A percentile compares a stretch with the other conserved stretches of the same genome.
Evolutionary conservation across 768 basidiomycete genomes (phyloP).

Genomic region (Ramaria sp.): DNA sequence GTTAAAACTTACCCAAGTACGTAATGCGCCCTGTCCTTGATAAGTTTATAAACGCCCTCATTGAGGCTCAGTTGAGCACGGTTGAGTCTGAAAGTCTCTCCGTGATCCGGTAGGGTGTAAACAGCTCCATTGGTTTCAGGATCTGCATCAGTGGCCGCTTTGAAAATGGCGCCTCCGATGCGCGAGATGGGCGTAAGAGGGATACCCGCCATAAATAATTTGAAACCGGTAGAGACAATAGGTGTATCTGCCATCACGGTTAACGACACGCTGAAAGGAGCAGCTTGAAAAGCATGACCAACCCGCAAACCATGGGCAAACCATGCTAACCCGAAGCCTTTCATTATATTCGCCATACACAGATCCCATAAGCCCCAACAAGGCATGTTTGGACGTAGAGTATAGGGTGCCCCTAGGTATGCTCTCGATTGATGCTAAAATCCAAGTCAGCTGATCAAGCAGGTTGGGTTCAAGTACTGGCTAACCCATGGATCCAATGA

Average conservation of each 20-base stretch:
- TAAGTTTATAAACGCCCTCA: conserved; percentile 41
- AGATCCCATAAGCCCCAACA: conserved; percentile 43
- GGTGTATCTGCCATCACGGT: conserved; percentile 29
- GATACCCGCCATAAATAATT: conserved; percentile 37
- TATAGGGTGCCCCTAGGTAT: conserved; percentile 37
- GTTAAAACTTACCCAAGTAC: neutral
- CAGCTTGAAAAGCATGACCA: conserved; percentile 4
- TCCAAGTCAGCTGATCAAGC: neutral
- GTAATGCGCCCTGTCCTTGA: conserved; percentile 21
- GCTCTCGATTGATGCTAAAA: conserved; percentile 38
- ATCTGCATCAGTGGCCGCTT: conserved; percentile 37
- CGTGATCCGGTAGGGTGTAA: conserved; percentile 39
- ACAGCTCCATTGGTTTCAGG: conserved; percentile 33
- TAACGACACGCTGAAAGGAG: neutral
- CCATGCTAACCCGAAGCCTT: conserved; percentile 33
- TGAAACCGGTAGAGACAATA: conserved; percentile 30
- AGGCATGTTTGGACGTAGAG: conserved; percentile 41
- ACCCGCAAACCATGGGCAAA: conserved; percentile 49
- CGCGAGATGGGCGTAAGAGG: conserved; percentile 36
- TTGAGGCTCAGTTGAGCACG: conserved; percentile 33
- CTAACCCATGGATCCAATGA: conserved; percentile 47
- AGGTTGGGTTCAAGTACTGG: neutral
- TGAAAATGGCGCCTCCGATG: conserved; percentile 42
- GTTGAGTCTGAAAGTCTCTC: conserved; percentile 36
- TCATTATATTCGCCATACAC: conserved; percentile 27